Percentiles rank a stretch among this genome's conserved stretches.
Conservation (phyloP, 331 rosid genomes). For the Acacia pycnantha region DNA sequence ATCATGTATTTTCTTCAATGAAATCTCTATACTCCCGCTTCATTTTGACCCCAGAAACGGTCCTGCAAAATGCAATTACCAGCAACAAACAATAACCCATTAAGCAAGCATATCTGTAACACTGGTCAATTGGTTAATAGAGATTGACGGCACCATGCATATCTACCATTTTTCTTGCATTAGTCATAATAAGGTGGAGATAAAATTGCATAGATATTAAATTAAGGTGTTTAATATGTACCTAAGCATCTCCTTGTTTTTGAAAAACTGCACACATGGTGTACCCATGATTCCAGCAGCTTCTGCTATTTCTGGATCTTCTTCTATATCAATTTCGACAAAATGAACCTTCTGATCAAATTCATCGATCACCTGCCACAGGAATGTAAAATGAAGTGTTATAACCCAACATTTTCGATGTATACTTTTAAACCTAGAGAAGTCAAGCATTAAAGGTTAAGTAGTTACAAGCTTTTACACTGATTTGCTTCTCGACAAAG, state of each 20-base stretch:
- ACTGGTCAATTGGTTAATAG: not conserved
- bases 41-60: conserved; percentile 63
- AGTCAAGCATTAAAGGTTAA: not conserved
- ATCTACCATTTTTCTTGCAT: not conserved
- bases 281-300: conserved; percentile 97
- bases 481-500: not conserved
- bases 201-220: not conserved
- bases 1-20: conserved; percentile 59
- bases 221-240: conserved; percentile 7
- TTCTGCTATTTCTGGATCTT: conserved; percentile 96
- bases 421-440: not conserved
- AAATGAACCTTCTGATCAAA: conserved; percentile 84
- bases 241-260: conserved; percentile 92
- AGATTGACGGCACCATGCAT: not conserved
- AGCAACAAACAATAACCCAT: not conserved
- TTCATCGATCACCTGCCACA: conserved; percentile 83
- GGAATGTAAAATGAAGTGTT: conserved; percentile 7
- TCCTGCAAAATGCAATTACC: conserved; percentile 38
- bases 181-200: not conserved
- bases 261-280: conserved; percentile 92
- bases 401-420: not conserved
- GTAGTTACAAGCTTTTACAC: not conserved
- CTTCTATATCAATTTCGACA: conserved; percentile 96
- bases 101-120: not conserved
- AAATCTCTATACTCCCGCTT: conserved; percentile 64